Conservation (phyloP, 345 rosid genomes). For the Brassica cretica region DNA sequence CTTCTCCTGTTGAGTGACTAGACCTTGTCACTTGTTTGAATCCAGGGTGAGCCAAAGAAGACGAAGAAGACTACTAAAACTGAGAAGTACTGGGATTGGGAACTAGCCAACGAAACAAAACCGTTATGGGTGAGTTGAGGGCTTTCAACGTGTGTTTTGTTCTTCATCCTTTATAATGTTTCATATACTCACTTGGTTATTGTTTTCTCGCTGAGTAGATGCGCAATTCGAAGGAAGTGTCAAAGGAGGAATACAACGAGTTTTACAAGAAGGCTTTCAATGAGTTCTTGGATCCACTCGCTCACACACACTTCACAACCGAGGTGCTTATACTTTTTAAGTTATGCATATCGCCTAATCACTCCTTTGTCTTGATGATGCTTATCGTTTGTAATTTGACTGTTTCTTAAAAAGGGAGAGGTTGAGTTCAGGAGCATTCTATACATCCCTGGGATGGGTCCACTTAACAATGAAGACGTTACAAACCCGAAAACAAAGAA, state of each 20-base stretch:
- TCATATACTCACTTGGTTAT: background rate
- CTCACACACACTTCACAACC: slow-evolving; percentile 81
- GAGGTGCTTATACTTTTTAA: slow-evolving; percentile 50
- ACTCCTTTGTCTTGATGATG: background rate
- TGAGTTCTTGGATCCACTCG: slow-evolving; percentile 92
- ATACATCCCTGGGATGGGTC: slow-evolving; percentile 97
- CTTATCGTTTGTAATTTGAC: background rate
- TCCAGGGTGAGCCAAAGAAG: slow-evolving; percentile 73
- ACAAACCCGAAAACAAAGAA: slow-evolving; percentile 90
- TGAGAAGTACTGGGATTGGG: slow-evolving; percentile 99
- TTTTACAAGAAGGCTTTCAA: slow-evolving; percentile 92
- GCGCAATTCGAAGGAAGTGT: slow-evolving; percentile 80
- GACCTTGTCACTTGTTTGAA: slow-evolving; percentile 24
- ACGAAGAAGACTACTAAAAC: slow-evolving; percentile 84
- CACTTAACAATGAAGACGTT: slow-evolving; percentile 88
- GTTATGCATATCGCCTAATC: background rate
- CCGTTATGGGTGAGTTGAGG: slow-evolving; percentile 86
- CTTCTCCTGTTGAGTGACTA: background rate
- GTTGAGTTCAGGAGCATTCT: slow-evolving; percentile 95
- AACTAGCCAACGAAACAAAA: slow-evolving; percentile 85
- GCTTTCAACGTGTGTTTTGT: background rate
- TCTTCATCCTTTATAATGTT: slow-evolving; percentile 5
- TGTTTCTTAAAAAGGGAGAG: slow-evolving; percentile 66
- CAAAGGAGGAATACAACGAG: slow-evolving; percentile 78
- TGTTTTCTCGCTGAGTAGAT: slow-evolving; percentile 49